A percentile compares a stretch with the other conserved stretches of the same genome.
These are phyloP conservation scores for Goniomonas avonlea DNA, from an alignment of 78 protist species.

Conservation along the genomic window DNA sequence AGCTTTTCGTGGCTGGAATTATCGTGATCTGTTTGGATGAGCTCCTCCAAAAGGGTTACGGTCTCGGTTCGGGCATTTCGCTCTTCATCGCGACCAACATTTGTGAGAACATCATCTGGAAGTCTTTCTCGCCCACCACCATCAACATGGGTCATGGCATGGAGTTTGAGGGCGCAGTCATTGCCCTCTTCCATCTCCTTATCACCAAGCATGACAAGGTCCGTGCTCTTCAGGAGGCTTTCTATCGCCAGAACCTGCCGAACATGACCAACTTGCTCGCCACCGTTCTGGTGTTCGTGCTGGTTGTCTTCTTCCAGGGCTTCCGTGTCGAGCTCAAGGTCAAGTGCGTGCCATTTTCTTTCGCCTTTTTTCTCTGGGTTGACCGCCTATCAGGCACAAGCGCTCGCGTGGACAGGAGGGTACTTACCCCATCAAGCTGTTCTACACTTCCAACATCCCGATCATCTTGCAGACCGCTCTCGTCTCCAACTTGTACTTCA, in stretches of 20 bases:
- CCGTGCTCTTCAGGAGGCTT: constrained; percentile 94
- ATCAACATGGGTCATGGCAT: constrained; percentile 92
- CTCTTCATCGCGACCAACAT: constrained; percentile 99
- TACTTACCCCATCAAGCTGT: constrained; percentile 96
- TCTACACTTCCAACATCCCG: constrained; percentile 99
- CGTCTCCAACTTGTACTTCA: constrained; percentile 87
- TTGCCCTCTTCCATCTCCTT: neutral
- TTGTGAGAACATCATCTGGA: constrained; percentile 99
- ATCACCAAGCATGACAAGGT: constrained; percentile 76
- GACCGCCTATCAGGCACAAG: neutral
- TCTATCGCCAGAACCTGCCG: constrained; percentile 96
- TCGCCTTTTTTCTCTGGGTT: neutral
- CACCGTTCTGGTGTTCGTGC: constrained; percentile 91
- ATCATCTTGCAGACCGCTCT: constrained; percentile 97
- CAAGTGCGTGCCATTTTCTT: constrained; percentile 27
- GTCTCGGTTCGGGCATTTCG: constrained; percentile 98
- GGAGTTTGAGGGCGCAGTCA: constrained; percentile 99
- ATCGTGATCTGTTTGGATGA: constrained; percentile 94
- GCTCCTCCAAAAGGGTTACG: constrained; percentile 98
- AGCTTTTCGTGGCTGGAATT: constrained; percentile 94
- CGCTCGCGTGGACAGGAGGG: constrained; percentile 46
- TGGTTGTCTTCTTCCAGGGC: constrained; percentile 98
- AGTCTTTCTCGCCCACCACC: constrained; percentile 96
- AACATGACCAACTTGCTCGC: constrained; percentile 95
- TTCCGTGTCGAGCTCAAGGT: constrained; percentile 92